Percentiles rank a stretch among this genome's conserved stretches.
Conservation (phyloP, 164 flowering plant species). For the Liquidambar formosana region DNA sequence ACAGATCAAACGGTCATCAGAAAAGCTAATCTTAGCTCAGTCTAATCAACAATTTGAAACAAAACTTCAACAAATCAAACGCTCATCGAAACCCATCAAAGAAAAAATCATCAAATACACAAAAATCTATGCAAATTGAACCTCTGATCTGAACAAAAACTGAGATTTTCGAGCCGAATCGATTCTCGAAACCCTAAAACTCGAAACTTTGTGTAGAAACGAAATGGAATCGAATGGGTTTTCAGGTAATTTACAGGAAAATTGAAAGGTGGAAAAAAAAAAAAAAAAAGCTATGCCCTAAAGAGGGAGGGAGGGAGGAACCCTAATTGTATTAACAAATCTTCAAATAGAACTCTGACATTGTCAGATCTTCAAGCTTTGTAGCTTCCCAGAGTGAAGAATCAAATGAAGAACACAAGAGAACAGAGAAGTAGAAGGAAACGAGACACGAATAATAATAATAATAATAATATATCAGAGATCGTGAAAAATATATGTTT, state of each 20-base stretch:
- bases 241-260: not conserved
- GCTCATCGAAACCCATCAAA: not conserved
- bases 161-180: not conserved
- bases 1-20: not conserved
- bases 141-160: slow-evolving; percentile 2
- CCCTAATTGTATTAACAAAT: not conserved
- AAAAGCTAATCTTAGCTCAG: slow-evolving; percentile 4
- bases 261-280: too few relatives aligned
- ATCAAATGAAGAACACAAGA: slow-evolving; percentile 2
- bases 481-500: too few relatives aligned
- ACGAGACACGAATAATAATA: not conserved
- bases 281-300: too few relatives aligned
- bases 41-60: not conserved
- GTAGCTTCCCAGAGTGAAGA: slow-evolving; percentile 2
- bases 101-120: not conserved
- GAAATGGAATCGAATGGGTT: not conserved
- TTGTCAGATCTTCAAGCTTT: slow-evolving; percentile 15
- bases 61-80: not conserved
- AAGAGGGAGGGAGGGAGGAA: not conserved
- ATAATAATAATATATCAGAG: not conserved
- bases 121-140: not conserved
- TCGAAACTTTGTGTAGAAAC: not conserved
- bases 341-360: not conserved
- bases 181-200: slow-evolving; percentile 1
- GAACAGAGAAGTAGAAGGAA: not conserved